Evolutionary conservation across 805 yeast genomes (phyloP), one percentile per base, ranked within the genome.

Genomic region (Lachancea dasiensis): DNA sequence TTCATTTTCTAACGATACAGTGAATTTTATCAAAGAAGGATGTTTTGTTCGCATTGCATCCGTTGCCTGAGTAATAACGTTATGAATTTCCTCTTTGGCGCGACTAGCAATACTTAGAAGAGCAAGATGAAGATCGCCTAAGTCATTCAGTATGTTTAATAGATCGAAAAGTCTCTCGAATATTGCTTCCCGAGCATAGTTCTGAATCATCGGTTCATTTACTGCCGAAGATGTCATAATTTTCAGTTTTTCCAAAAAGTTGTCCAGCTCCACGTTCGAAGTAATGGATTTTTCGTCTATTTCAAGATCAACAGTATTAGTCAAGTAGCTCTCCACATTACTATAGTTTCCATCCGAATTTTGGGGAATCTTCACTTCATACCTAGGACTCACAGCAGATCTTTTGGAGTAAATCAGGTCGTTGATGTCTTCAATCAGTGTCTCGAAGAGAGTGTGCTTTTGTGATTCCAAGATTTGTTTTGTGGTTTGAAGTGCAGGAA

Each of bases 371-470:
- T 50, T 46, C n/a, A 51, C 34, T 3, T 59, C 56, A 31, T 52
- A 46, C 10, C 49, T 46, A 26, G 56, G 51, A 23, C 39, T 26
- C 8, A 37, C 23, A 13, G 29, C 27, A 11, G 41, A 15, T 13
- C 57, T 63, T 48, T 75, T 77, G 28, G 81, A 64, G 50, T 80
- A 85, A n/a, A 84, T 64, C 39, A 84, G 80, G 32, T 69, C 72
- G 41, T 76, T 79, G 28, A 86, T 62, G 51, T 87, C 95, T 45
- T 84, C 95, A n/a, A 84, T 65, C 14, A 89, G 65, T 45, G 75
- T 74, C 32, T 80, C 86, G 50, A 81, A 80, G 20, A 89, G 63
- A 28, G 72, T 70, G 40, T 74, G 75, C 11, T 73, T 69, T 45
- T 79, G 87, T 3, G 64, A 52, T 34, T 75, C 73, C 13, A 81